Conservation (phyloP, 805 yeast species). For the Metschnikowia kunwiensis region DNA sequence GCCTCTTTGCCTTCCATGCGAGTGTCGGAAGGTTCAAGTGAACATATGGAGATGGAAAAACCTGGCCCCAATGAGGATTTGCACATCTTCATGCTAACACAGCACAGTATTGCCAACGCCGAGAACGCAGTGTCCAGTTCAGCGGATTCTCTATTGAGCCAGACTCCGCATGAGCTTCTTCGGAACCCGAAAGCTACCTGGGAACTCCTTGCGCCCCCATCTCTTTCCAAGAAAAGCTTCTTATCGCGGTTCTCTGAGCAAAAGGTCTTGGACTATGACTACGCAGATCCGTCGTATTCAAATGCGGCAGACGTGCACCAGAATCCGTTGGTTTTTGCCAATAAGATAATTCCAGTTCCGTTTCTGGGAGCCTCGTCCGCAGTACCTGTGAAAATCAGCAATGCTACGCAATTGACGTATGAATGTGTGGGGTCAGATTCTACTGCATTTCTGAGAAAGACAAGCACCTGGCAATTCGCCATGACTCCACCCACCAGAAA, state of each 20-base stretch:
- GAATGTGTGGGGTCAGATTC: constrained; percentile 1
- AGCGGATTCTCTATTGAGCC: constrained; percentile 7
- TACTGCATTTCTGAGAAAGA: background rate
- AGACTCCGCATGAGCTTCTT: constrained; percentile 9
- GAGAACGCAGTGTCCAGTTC: background rate
- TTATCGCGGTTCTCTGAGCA: constrained; percentile 35
- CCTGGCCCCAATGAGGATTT: constrained; percentile 6
- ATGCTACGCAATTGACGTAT: background rate
- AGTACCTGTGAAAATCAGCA: background rate
- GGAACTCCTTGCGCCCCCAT: constrained; percentile 23
- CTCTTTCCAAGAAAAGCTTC: constrained; percentile 17
- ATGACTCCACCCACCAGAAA: constrained; percentile 46
- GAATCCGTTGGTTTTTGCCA: constrained; percentile 62
- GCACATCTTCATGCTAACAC: constrained; percentile 14
- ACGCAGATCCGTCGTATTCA: constrained; percentile 63
- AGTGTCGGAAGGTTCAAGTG: too few species aligned
- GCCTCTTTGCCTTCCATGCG: background rate
- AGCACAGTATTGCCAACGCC: constrained; percentile 2
- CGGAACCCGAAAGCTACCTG: constrained; percentile 13
- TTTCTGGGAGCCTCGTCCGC: constrained; percentile 4
- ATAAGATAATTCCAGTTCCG: constrained; percentile 53
- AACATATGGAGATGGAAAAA: background rate
- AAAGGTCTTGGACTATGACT: constrained; percentile 51
- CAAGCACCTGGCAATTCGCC: constrained; percentile 44
- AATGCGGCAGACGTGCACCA: constrained; percentile 50